phyloP scores from a whole-genome alignment of 495 filamentous ascomycete genomes.

The Hyaloscypha bicolor region DNA sequence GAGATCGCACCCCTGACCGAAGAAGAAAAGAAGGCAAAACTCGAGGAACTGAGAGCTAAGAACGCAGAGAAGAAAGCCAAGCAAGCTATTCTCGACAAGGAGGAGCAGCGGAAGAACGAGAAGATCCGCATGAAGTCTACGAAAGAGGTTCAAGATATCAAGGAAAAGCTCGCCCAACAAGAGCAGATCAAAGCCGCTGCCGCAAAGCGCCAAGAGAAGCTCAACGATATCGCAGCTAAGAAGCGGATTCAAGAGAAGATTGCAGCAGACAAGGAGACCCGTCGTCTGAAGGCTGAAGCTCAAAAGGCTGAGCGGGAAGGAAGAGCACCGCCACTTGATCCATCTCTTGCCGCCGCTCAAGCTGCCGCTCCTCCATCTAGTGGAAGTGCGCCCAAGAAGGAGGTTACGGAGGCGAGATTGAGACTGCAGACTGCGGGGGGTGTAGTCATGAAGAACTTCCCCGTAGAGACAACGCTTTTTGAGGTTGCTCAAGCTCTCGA shows the following conservation, averaged over 20 bases:
- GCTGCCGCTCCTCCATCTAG: slow-evolving; percentile 38
- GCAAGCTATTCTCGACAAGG: slow-evolving; percentile 74
- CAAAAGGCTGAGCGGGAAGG: slow-evolving; percentile 86
- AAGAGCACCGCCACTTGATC: slow-evolving; percentile 52
- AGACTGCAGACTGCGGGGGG: slow-evolving; percentile 76
- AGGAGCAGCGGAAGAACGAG: slow-evolving; percentile 90
- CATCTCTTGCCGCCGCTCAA: slow-evolving; percentile 41
- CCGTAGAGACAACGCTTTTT: slow-evolving; percentile 86
- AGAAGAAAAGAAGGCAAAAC: slow-evolving; percentile 80
- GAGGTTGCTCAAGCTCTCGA: slow-evolving; percentile 84
- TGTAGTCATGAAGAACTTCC: slow-evolving; percentile 79
- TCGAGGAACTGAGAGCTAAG: slow-evolving; percentile 73
- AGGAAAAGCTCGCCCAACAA: slow-evolving; percentile 83
- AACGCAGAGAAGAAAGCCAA: slow-evolving; percentile 71
- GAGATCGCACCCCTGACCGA: slow-evolving; percentile 88
- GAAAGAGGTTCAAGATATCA: slow-evolving; percentile 74
- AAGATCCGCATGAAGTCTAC: slow-evolving; percentile 86
- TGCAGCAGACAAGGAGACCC: slow-evolving; percentile 84
- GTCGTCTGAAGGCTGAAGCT: slow-evolving; percentile 77
- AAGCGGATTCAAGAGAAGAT: slow-evolving; percentile 89
- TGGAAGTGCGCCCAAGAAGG: slow-evolving; percentile 36
- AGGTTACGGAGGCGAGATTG: slow-evolving; percentile 78
- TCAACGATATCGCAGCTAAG: slow-evolving; percentile 83
- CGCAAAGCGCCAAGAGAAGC: slow-evolving; percentile 82
- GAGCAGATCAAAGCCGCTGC: slow-evolving; percentile 88